Percentiles rank a stretch among this genome's conserved stretches.
Conservation (phyloP, 179 eudicot species). For the Spergularia azorica region DNA sequence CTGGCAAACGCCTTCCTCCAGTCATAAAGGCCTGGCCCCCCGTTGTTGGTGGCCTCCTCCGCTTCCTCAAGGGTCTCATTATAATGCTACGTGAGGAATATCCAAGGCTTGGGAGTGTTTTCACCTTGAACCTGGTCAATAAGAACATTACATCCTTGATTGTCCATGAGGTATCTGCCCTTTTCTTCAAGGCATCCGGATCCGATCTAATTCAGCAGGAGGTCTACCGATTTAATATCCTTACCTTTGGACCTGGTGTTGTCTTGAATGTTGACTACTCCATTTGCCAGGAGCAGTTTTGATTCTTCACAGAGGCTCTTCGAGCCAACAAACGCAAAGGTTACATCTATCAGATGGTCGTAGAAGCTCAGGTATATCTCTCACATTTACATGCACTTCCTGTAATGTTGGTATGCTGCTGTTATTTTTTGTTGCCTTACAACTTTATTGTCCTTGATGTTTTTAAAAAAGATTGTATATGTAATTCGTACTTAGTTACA, state of each 20-base stretch:
- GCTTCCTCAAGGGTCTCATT: too few species aligned
- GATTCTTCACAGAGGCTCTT: conserved; percentile 90
- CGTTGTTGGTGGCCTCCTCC: conserved; percentile 50
- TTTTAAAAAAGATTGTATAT: too few species aligned
- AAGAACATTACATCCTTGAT: conserved; percentile 83
- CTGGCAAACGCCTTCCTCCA: conserved; percentile 75
- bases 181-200: conserved; percentile 87
- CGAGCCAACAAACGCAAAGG: conserved; percentile 68
- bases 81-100: too few species aligned
- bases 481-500: too few species aligned
- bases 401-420: too few species aligned
- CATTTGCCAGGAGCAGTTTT: conserved; percentile 84
- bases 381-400: neutral
- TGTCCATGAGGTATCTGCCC: conserved; percentile 88
- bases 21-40: conserved; percentile 58
- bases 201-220: conserved; percentile 91
- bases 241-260: conserved; percentile 88
- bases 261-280: conserved; percentile 85
- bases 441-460: too few species aligned
- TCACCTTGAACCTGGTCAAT: conserved; percentile 20
- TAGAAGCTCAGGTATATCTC: conserved; percentile 68
- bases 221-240: conserved; percentile 84
- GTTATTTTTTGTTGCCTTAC: too few species aligned
- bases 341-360: conserved; percentile 85
- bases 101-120: too few species aligned